Evolutionary conservation across 176 grass and related monocot genomes (phyloP).

Genomic region (Ensete glaucum): DNA sequence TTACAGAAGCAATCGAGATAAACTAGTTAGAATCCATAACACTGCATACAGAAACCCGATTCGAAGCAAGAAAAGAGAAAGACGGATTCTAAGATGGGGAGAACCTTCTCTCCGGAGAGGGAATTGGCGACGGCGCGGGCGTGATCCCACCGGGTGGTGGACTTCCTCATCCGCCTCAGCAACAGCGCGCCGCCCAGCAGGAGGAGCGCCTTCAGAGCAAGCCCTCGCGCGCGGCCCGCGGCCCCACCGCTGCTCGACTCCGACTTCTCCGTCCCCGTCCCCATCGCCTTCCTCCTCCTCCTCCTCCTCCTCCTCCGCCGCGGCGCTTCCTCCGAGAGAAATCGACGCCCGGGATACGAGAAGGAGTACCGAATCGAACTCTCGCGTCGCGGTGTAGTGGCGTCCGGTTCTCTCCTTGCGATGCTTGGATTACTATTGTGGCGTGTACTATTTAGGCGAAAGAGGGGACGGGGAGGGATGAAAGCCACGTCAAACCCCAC

Average conservation of each 20-base stretch:
- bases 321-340: neutral
- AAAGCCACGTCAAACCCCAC: no score
- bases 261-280: conserved; percentile 43
- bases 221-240: conserved; percentile 33
- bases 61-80: conserved; percentile 1
- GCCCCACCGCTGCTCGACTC: conserved; percentile 26
- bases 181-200: conserved; percentile 67
- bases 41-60: neutral
- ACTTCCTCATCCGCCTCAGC: conserved; percentile 70
- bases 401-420: no score
- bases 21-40: neutral
- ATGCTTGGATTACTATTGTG: no score
- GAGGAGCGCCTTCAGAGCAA: conserved; percentile 73
- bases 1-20: neutral
- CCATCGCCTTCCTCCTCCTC: conserved; percentile 1
- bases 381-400: no score
- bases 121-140: conserved; percentile 61
- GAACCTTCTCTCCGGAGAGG: conserved; percentile 85
- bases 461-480: no score
- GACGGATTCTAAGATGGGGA: neutral
- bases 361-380: no score
- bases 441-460: no score
- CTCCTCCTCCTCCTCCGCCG: neutral
- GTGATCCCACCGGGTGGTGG: conserved; percentile 94
- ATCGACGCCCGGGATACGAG: neutral